Conservation (phyloP, 2,329 filamentous ascomycete species). For the Xylariales sp. region DNA sequence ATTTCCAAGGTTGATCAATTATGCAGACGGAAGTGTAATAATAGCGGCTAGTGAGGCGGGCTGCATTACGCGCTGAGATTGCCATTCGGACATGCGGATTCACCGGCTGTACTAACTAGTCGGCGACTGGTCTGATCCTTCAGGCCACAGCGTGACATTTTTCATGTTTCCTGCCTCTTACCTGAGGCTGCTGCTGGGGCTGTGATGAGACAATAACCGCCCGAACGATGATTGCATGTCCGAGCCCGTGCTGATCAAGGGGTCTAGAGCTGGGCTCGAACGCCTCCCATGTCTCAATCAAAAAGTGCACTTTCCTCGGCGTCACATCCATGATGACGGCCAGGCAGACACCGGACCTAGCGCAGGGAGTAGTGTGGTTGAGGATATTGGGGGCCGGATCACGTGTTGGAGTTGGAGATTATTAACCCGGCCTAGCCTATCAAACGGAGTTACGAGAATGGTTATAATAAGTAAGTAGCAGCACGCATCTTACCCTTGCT, state of each 20-base stretch:
- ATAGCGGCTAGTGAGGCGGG: neutral
- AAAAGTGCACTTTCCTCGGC: neutral
- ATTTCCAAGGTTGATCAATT: neutral
- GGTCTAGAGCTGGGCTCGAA: neutral
- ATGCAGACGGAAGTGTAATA: neutral
- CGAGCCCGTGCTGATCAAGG: neutral
- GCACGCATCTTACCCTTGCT: neutral
- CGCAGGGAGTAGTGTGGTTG: neutral
- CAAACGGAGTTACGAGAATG: neutral
- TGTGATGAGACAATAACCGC: neutral
- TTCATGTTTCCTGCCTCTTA: neutral
- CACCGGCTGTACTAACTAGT: neutral
- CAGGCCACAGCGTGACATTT: neutral
- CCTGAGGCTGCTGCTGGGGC: neutral
- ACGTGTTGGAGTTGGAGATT: neutral
- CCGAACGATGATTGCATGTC: neutral
- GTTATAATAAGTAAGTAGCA: slow-evolving; percentile 1
- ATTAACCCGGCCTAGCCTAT: slow-evolving; percentile 1
- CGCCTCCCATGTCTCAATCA: neutral
- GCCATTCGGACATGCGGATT: neutral
- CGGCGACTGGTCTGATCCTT: neutral
- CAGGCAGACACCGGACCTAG: neutral
- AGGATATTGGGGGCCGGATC: neutral
- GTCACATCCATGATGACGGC: neutral
- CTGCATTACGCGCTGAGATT: neutral